phyloP scores from a whole-genome alignment of 495 filamentous ascomycete genomes.

The Aspergillus mulundensis region DNA sequence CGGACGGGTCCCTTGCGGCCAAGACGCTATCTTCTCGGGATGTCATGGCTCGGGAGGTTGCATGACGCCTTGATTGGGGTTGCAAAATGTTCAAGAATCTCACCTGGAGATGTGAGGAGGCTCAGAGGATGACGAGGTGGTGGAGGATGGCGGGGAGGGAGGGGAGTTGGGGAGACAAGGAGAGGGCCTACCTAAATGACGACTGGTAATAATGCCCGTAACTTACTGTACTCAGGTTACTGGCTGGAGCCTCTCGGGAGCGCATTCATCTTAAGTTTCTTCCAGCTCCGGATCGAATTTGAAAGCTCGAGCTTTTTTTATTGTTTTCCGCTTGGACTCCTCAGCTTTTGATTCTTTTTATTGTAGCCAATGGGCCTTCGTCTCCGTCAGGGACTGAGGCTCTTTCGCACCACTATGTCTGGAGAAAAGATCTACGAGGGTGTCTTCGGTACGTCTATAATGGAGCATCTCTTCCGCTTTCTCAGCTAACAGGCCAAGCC shows the following conservation, averaged over 20 bases:
- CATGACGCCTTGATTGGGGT: slow-evolving; percentile 23
- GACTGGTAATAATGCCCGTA: neutral
- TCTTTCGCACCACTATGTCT: slow-evolving; percentile 50
- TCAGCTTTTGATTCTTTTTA: neutral
- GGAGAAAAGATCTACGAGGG: slow-evolving; percentile 65
- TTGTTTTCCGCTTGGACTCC: neutral
- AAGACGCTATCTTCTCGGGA: slow-evolving; percentile 54
- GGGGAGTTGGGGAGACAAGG: neutral
- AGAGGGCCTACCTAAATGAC: neutral
- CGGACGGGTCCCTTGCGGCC: slow-evolving; percentile 47
- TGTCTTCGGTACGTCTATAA: slow-evolving; percentile 56
- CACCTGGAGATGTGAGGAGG: neutral
- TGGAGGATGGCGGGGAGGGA: neutral
- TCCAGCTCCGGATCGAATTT: neutral
- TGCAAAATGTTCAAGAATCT: neutral
- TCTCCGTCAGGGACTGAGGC: slow-evolving; percentile 25
- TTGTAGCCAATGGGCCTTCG: slow-evolving; percentile 31
- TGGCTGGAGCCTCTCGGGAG: neutral
- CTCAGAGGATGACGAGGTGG: neutral
- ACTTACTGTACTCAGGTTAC: neutral
- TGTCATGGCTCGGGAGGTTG: slow-evolving; percentile 40
- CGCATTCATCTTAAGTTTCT: neutral
- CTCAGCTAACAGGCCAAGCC: slow-evolving; percentile 34
- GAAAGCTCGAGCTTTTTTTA: neutral
- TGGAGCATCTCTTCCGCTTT: neutral